These are phyloP conservation scores for Aspergillus sp. DNA, from an alignment of 2,329 filamentous ascomycete genomes.

Conservation along the genomic window DNA sequence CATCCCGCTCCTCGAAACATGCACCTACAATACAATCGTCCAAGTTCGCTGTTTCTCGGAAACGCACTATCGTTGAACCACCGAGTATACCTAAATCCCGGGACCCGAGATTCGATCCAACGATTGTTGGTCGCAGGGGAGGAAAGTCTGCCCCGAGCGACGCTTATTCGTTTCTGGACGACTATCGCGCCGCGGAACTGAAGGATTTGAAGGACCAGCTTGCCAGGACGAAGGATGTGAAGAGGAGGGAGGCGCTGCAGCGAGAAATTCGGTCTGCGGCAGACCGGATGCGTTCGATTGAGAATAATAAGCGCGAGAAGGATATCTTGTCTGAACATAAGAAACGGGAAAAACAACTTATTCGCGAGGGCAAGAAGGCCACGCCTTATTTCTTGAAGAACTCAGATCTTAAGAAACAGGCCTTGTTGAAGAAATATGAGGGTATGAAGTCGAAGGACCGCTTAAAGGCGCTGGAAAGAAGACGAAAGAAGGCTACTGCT, in stretches of 20 bases:
- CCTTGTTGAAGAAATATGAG: constrained; percentile 75
- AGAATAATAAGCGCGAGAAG: constrained; percentile 67
- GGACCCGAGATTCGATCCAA: constrained; percentile 85
- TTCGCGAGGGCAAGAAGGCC: constrained; percentile 76
- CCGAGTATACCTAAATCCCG: constrained; percentile 61
- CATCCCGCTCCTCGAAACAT: constrained; percentile 72
- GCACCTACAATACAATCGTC: constrained; percentile 81
- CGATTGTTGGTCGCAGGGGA: constrained; percentile 39
- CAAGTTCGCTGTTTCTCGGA: constrained; percentile 79
- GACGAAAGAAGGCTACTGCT: constrained; percentile 81
- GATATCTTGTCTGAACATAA: constrained; percentile 73
- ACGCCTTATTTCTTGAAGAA: constrained; percentile 91
- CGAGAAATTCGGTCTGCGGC: constrained; percentile 74
- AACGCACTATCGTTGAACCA: constrained; percentile 67
- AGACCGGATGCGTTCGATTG: constrained; percentile 69
- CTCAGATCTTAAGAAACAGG: constrained; percentile 83
- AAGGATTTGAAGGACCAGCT: constrained; percentile 68
- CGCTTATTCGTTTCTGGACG: constrained; percentile 84
- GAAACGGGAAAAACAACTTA: constrained; percentile 76
- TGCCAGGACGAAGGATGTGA: constrained; percentile 64
- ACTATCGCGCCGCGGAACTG: constrained; percentile 84
- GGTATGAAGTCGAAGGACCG: constrained; percentile 83
- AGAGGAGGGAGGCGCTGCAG: constrained; percentile 69
- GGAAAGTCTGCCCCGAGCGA: constrained; percentile 55
- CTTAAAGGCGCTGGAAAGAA: constrained; percentile 79